phyloP scores from a whole-genome alignment of 208 protist genomes.

The Acanthamoeba divionensis region DNA sequence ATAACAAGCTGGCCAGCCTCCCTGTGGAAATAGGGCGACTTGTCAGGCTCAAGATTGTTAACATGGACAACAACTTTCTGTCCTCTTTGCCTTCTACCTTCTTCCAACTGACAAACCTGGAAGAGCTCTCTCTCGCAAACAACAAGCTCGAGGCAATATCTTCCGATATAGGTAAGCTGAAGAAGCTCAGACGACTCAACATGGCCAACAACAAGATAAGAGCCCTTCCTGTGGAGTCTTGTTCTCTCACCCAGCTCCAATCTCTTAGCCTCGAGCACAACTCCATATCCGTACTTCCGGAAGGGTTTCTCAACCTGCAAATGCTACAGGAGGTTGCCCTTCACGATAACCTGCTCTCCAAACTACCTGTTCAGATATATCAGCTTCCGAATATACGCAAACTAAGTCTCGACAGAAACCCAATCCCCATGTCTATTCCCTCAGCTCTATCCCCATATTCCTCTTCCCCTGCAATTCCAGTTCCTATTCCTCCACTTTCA shows the following conservation, averaged over 20 bases:
- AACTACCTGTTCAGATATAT: neutral
- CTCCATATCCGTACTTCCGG: conserved; percentile 6
- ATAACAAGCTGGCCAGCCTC: conserved; percentile 13
- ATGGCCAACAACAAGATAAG: conserved; percentile 42
- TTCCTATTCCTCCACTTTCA: too few species aligned
- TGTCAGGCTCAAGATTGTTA: neutral
- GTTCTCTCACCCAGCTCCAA: neutral
- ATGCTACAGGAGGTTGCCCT: neutral
- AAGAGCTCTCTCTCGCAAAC: conserved; percentile 30
- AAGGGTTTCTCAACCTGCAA: neutral
- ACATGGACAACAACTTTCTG: conserved; percentile 31
- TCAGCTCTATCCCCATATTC: neutral
- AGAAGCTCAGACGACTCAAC: neutral
- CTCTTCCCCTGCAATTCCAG: neutral
- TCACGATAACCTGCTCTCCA: conserved; percentile 3
- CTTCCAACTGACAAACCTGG: neutral
- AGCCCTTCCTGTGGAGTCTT: neutral
- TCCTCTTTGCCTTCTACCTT: neutral
- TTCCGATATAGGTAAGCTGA: neutral
- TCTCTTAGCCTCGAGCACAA: neutral
- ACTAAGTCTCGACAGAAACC: neutral
- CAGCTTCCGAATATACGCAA: neutral
- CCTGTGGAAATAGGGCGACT: neutral
- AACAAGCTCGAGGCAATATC: conserved; percentile 4
- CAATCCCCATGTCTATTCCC: neutral